phyloP scores from a whole-genome alignment of 1,139 yeast genomes.

The Hemisphaericaspora xylanilytica region DNA sequence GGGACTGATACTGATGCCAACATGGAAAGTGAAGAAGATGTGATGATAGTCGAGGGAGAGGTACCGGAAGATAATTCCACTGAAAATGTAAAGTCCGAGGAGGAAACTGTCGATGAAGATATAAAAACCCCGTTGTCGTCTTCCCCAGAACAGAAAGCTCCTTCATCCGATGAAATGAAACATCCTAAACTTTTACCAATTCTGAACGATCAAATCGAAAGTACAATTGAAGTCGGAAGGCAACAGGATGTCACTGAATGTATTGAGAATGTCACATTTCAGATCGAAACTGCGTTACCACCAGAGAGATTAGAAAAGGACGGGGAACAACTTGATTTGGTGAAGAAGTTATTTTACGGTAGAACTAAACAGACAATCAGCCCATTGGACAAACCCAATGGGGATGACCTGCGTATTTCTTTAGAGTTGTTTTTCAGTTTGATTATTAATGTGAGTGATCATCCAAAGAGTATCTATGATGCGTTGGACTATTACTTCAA shows the following conservation, averaged over 20 bases:
- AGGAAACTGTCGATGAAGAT: slow-evolving; percentile 5
- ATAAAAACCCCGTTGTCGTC: slow-evolving; percentile 7
- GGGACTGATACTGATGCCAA: slow-evolving; percentile 11
- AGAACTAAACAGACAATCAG: slow-evolving; percentile 45
- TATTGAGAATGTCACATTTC: slow-evolving; percentile 90
- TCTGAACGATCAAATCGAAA: slow-evolving; percentile 62
- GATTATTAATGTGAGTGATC: slow-evolving; percentile 81
- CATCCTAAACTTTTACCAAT: slow-evolving; percentile 39
- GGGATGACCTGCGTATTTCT: slow-evolving; percentile 56
- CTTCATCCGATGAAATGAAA: too few relatives aligned
- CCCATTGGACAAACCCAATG: slow-evolving; percentile 24
- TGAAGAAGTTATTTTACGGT: slow-evolving; percentile 81
- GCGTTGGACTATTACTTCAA: slow-evolving; percentile 84
- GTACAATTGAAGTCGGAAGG: slow-evolving; percentile 76
- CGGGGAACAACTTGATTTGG: slow-evolving; percentile 77
- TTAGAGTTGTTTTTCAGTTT: slow-evolving; percentile 77
- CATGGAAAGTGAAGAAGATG: slow-evolving; percentile 7
- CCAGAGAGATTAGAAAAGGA: slow-evolving; percentile 66
- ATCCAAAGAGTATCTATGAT: slow-evolving; percentile 85
- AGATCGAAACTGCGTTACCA: slow-evolving; percentile 83
- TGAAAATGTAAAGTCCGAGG: not conserved
- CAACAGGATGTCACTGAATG: slow-evolving; percentile 98
- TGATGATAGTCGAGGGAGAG: slow-evolving; percentile 2
- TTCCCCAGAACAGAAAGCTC: not conserved
- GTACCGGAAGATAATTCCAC: too few relatives aligned